Evolutionary conservation across 805 yeast genomes (phyloP), one percentile per base, ranked within the genome.

Genomic region (Cyberlindnera euphorbiae): DNA sequence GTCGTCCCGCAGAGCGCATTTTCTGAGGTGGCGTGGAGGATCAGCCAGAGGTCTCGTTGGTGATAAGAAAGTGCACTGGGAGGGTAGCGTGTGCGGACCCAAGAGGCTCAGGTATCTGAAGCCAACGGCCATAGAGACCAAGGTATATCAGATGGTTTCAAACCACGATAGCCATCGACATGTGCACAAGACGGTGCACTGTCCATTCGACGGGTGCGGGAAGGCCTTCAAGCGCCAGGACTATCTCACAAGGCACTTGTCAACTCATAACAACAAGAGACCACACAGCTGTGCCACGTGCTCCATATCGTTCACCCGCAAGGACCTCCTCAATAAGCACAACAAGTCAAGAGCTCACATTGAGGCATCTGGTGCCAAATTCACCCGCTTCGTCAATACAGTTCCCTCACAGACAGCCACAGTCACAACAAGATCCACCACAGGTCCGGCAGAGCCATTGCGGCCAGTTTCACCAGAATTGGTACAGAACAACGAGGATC

Each of bases 171-270:
- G 12, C 26, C 14, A 12, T 24, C n/a, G 14, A 8, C 17, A 26
- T 14, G 18, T 8, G 16, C 15, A 29, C 7, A 19, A 26, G 19
- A 6, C 22, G 7, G 17, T 28, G 9, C 5, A 15, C 6, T 40
- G 44, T 17, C 26, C 35, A 1, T 30, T 30, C 16, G 39, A 50
- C 2, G 52, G 48, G n/a, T 28, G 47, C 46, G 33, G 49, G 30
- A 42, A 49, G 36, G 52, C 55, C 10, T 58, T 58, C n/a, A 61
- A 61, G 33, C 48, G 64, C 42, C 48, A 67, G 33, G 69, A 59
- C 30, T 60, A 59, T 35, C 44, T 60, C 7, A 35, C 42, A n/a
- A 30, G 65, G 29, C 65, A 60, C 33, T 50, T 47, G 15, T 45
- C 49, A 3, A 59, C 56, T 28, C 65, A 60, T 39, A 41, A 45